Base-by-base conservation (phyloP, 106 monocot species). In the Xerophyta viscosa region DNA sequence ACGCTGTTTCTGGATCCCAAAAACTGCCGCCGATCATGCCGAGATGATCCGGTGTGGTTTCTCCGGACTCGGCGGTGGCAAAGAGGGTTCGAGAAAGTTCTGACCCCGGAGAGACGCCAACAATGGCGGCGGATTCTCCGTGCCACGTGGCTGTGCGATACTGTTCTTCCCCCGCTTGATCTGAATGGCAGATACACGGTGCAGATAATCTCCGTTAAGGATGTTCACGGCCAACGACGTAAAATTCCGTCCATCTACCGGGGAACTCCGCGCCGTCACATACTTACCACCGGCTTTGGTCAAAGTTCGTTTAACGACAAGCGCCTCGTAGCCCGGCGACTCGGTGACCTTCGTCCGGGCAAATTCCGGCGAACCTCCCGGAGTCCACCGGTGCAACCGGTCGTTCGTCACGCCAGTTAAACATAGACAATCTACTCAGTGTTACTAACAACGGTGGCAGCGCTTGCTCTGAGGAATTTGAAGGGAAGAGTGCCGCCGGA, bases 401-500 rank as follows among this genome's bases (percentile, higher is more conserved):
- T 44, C 15, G 3, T 44, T 14, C 4, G 43, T 17, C 15, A 3
- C 8, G 43, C 8, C n/a, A 4, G 14, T 4, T 17, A 44, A 17
- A 44, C 43, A 3, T 8, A 14, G 15, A 17, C n/a, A 14, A 44
- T 8, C 9, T 3, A 8, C 8, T 24, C 5, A 29, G 14, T 20
- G 29, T 8, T 8, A 24, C 2, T 31, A 43, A 21, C 0, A 23
- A 29, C 8, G 41, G 24, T 2, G 66, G 31, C 11, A 11, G 15
- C 43, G 45, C 66, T 66, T 26, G 65, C 63, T 56, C 48, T 29
- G 41, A 71, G 72, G 57, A 53, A 31, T 11, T 56, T 36, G 20
- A 60, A 59, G 43, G 70, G 66, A 7, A 67, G 64, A 37, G 68
- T 84, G 2, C 13, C 66, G 11, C 52, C 77, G 25, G 66, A 63